Evolutionary conservation across 352 stramenopile genomes (phyloP).

Genomic region (Pythium graminicola): DNA sequence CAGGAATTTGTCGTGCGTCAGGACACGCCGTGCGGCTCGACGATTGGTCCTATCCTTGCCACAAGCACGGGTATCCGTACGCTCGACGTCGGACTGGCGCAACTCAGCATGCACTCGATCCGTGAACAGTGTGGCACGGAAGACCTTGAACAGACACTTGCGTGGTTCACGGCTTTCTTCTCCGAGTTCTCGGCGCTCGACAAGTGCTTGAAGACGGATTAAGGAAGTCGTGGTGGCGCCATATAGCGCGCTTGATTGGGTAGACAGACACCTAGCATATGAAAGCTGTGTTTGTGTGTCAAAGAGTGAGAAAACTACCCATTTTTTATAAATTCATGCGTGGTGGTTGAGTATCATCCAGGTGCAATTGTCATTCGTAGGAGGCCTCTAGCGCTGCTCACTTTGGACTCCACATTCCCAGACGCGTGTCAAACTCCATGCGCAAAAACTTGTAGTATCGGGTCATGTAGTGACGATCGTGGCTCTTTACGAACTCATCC

Average conservation of each 20-base stretch:
- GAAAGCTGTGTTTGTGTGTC: no score
- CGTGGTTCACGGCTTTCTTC: constrained; percentile 92
- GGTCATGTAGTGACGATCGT: constrained; percentile 66
- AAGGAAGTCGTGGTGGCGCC: constrained; percentile 11
- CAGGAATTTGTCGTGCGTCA: constrained; percentile 97
- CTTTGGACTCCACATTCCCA: constrained; percentile 87
- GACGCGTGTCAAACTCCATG: constrained; percentile 85
- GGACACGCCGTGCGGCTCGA: constrained; percentile 95
- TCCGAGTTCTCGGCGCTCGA: constrained; percentile 89
- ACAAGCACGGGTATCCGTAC: constrained; percentile 93
- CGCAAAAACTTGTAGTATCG: constrained; percentile 82
- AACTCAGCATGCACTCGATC: constrained; percentile 98
- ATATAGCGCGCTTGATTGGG: no score
- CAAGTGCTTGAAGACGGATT: constrained; percentile 71
- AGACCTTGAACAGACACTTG: constrained; percentile 72
- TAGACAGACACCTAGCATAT: no score
- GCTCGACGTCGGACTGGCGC: constrained; percentile 95
- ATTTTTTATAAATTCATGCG: no score
- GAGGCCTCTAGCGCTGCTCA: no score
- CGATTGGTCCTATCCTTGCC: constrained; percentile 96
- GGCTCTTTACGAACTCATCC: constrained; percentile 65
- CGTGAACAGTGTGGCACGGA: constrained; percentile 93
- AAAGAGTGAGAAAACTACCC: no score
- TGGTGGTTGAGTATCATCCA: no score
- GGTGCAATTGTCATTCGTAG: no score